Conservation (phyloP, 2,329 filamentous ascomycete species). For the Allantophomopsis lycopodina region DNA sequence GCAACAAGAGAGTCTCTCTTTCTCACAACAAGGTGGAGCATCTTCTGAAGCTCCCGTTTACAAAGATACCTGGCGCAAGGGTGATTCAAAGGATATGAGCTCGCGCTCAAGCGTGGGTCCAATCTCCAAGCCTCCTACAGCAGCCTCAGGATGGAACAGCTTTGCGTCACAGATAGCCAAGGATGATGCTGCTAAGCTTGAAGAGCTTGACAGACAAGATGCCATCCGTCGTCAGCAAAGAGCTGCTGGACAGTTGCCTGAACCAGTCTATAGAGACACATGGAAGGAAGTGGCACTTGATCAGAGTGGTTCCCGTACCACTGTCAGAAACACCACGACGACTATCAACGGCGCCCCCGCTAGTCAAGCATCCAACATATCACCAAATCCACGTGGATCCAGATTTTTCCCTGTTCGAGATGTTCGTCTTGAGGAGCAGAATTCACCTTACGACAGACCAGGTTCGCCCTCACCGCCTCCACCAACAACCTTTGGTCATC, state of each 20-base stretch:
- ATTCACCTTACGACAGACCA: slow-evolving; percentile 21
- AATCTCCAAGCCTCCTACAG: too few relatives aligned
- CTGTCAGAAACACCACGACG: slow-evolving; percentile 9
- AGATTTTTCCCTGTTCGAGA: slow-evolving; percentile 46
- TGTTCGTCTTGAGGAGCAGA: slow-evolving; percentile 25
- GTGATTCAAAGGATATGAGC: too few relatives aligned
- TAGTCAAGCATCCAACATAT: slow-evolving; percentile 10
- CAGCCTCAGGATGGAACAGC: slow-evolving; percentile 1
- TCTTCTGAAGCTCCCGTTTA: slow-evolving; percentile 8
- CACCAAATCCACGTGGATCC: slow-evolving; percentile 36
- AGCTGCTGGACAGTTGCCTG: not conserved
- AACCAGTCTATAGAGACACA: slow-evolving; percentile 4
- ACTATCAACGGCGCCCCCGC: slow-evolving; percentile 7
- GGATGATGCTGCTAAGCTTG: slow-evolving; percentile 3
- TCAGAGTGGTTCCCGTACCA: slow-evolving; percentile 15
- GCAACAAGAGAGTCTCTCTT: slow-evolving; percentile 10
- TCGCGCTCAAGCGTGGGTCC: too few relatives aligned
- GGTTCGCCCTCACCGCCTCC: slow-evolving; percentile 57
- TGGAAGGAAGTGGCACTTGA: slow-evolving; percentile 11
- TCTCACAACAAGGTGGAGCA: slow-evolving; percentile 6
- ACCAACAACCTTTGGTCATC: slow-evolving; percentile 55
- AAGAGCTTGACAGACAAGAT: slow-evolving; percentile 1
- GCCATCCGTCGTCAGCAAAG: slow-evolving; percentile 1
- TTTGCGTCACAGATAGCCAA: slow-evolving; percentile 2
- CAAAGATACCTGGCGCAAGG: slow-evolving; percentile 16